Percentiles rank a stretch among this genome's conserved stretches.
Evolutionary conservation across 2,329 filamentous ascomycete genomes (phyloP).

Genomic region (Rachicladosporium sp.): DNA sequence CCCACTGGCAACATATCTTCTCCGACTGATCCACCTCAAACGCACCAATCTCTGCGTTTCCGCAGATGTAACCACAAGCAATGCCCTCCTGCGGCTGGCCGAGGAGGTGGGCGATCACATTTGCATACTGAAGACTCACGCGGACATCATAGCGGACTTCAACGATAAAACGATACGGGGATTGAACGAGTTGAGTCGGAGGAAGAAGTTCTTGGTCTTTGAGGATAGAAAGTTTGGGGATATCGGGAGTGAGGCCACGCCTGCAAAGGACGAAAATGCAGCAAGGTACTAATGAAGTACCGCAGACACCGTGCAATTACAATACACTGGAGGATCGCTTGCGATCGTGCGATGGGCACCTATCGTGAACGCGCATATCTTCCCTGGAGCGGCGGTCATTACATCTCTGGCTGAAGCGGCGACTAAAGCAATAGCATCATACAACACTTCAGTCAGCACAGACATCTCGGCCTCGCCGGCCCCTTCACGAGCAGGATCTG

Average conservation of each 20-base stretch:
- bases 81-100: conserved; percentile 42
- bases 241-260: conserved; percentile 37
- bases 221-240: conserved; percentile 45
- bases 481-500: conserved; percentile 18
- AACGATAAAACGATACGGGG: conserved; percentile 40
- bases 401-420: conserved; percentile 39
- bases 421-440: conserved; percentile 32
- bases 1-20: conserved; percentile 36
- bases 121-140: conserved; percentile 48
- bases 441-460: conserved; percentile 39
- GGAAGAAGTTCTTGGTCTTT: conserved; percentile 41
- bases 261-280: background rate
- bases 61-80: conserved; percentile 44
- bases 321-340: conserved; percentile 40
- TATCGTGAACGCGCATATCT: conserved; percentile 41
- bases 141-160: conserved; percentile 51
- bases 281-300: conserved; percentile 8
- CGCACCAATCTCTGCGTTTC: conserved; percentile 43
- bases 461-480: conserved; percentile 34
- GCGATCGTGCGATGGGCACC: conserved; percentile 41
- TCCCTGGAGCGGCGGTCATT: conserved; percentile 41
- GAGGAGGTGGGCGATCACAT: conserved; percentile 49
- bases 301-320: conserved; percentile 41
- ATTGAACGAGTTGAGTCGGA: conserved; percentile 34
- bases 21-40: conserved; percentile 38